Percentiles rank a stretch among this genome's conserved stretches.
Conservation (phyloP, 2,329 filamentous ascomycete genomes). For the Lachnellula subtilissima region DNA sequence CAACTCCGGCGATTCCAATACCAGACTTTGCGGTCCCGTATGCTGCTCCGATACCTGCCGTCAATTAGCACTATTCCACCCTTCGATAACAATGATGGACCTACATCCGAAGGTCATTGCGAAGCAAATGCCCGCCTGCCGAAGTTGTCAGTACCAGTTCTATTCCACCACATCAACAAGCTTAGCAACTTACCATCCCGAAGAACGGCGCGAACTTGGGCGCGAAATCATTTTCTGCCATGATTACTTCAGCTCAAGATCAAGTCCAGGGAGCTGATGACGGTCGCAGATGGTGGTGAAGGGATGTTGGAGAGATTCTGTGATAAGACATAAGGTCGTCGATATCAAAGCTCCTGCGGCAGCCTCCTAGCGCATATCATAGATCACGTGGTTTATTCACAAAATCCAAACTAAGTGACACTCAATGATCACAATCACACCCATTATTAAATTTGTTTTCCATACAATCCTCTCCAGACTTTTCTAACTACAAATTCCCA, state of each 20-base stretch:
- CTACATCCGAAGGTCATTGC: slow-evolving; percentile 83
- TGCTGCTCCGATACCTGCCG: slow-evolving; percentile 59
- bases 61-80: slow-evolving; percentile 24
- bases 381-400: background rate
- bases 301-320: slow-evolving; percentile 13
- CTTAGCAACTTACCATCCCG: slow-evolving; percentile 65
- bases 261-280: slow-evolving; percentile 8
- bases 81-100: slow-evolving; percentile 31
- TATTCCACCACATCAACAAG: slow-evolving; percentile 6
- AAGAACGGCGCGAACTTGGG: slow-evolving; percentile 85
- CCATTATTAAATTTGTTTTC: background rate
- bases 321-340: background rate
- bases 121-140: slow-evolving; percentile 68
- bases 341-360: background rate
- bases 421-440: background rate
- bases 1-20: slow-evolving; percentile 81
- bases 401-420: background rate
- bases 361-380: background rate
- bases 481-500: background rate
- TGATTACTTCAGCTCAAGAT: slow-evolving; percentile 32
- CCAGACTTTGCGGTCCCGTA: slow-evolving; percentile 87
- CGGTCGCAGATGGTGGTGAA: slow-evolving; percentile 4
- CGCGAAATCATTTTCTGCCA: slow-evolving; percentile 55
- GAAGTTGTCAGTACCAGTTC: slow-evolving; percentile 23
- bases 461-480: background rate